These are phyloP conservation scores for Poronia punctata DNA, from an alignment of 495 filamentous ascomycete genomes.

Conservation along the genomic window DNA sequence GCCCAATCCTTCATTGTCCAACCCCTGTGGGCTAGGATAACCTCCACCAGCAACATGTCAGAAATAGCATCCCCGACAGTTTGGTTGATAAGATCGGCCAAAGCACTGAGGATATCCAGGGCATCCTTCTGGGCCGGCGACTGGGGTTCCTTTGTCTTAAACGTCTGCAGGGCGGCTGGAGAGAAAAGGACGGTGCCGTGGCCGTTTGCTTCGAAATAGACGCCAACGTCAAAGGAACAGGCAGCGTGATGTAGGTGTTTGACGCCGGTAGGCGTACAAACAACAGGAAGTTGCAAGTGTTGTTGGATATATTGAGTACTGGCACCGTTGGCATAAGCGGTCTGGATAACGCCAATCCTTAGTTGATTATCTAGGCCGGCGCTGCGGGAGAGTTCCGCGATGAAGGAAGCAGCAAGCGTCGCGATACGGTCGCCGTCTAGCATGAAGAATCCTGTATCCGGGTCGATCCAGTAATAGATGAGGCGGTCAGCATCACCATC, in stretches of 20 bases:
- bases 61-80: conserved; percentile 94
- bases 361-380: conserved; percentile 73
- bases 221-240: conserved; percentile 81
- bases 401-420: conserved; percentile 87
- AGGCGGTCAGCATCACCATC: conserved; percentile 95
- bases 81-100: conserved; percentile 91
- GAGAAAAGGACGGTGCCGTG: conserved; percentile 97
- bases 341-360: conserved; percentile 90
- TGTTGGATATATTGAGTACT: conserved; percentile 86
- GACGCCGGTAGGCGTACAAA: conserved; percentile 92
- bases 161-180: conserved; percentile 64
- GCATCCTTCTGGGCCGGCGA: conserved; percentile 85
- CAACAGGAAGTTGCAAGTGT: conserved; percentile 78
- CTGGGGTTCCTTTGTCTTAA: conserved; percentile 71
- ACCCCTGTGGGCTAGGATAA: conserved; percentile 88
- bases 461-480: conserved; percentile 89
- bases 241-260: conserved; percentile 97
- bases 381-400: conserved; percentile 74
- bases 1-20: conserved; percentile 92
- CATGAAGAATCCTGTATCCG: conserved; percentile 74
- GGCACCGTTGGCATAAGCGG: conserved; percentile 96
- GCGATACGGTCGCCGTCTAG: conserved; percentile 96
- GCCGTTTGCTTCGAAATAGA: conserved; percentile 98
- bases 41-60: conserved; percentile 92
- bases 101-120: conserved; percentile 70